These are phyloP conservation scores for Cupressus sempervirens DNA, from an alignment of 75 land plant genomes.

Conservation along the genomic window DNA sequence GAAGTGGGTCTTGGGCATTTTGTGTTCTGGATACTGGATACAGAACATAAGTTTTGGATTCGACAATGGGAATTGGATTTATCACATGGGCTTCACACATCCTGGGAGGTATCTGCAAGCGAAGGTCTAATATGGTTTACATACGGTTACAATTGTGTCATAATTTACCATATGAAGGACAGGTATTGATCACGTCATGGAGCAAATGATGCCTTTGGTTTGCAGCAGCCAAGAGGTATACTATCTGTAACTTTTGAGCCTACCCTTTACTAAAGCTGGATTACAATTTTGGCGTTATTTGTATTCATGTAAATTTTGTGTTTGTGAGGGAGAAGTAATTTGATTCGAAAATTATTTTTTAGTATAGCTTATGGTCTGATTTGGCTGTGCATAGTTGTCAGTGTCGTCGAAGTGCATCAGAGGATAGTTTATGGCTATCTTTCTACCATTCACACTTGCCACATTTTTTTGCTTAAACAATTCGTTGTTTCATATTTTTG, in stretches of 20 bases:
- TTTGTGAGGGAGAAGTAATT: too few species aligned
- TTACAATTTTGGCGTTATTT: too few species aligned
- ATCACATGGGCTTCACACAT: not conserved
- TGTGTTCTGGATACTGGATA: too few species aligned
- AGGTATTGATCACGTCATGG: not conserved
- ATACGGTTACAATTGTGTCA: not conserved
- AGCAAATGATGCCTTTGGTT: too few species aligned
- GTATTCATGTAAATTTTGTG: too few species aligned
- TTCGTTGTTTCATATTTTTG: not conserved
- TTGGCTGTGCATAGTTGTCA: not conserved
- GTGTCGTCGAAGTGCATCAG: not conserved
- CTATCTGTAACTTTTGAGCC: not conserved
- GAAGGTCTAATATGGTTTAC: not conserved
- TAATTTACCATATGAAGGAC: not conserved
- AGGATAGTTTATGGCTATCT: too few species aligned
- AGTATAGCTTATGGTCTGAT: not conserved
- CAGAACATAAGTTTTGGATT: too few species aligned
- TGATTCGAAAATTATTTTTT: too few species aligned
- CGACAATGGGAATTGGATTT: not conserved
- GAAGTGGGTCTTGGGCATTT: too few species aligned
- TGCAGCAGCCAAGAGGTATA: too few species aligned
- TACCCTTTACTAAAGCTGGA: not conserved
- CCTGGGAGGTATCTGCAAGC: not conserved
- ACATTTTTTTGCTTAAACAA: too few species aligned
- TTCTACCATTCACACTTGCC: not conserved